Conservation (phyloP, 2,329 filamentous ascomycete species). For the Diaporthe destruens region DNA sequence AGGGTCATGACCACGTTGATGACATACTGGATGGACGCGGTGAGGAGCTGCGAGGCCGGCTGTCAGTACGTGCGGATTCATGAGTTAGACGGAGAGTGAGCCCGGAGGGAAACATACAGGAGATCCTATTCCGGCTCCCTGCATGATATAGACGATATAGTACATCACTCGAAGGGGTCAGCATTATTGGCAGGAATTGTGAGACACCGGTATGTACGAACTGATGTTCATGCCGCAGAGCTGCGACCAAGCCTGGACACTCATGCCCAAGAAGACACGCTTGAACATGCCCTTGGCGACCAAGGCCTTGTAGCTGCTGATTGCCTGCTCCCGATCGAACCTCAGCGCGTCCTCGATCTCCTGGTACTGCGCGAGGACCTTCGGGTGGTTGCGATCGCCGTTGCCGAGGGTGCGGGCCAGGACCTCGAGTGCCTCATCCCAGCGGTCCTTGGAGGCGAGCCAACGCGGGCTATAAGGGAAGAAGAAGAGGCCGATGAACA, state of each 20-base stretch:
- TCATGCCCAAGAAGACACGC: slow-evolving; percentile 69
- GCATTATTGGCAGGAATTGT: rapidly evolving
- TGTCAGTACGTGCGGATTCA: background rate
- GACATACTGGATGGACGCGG: slow-evolving; percentile 72
- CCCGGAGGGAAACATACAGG: slow-evolving; percentile 46
- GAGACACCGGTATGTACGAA: slow-evolving; percentile 32
- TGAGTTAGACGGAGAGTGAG: background rate
- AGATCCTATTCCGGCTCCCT: slow-evolving; percentile 66
- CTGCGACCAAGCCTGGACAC: slow-evolving; percentile 71
- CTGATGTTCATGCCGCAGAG: slow-evolving; percentile 72
- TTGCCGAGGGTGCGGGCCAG: slow-evolving; percentile 71
- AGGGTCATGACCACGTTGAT: slow-evolving; percentile 73
- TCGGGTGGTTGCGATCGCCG: slow-evolving; percentile 67
- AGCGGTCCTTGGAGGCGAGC: slow-evolving; percentile 76
- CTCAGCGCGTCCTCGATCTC: slow-evolving; percentile 69
- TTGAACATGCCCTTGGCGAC: slow-evolving; percentile 65
- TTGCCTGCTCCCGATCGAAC: slow-evolving; percentile 65
- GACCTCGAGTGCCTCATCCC: slow-evolving; percentile 72
- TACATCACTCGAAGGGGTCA: slow-evolving; percentile 46
- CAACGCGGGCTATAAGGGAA: slow-evolving; percentile 76
- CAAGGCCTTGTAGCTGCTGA: slow-evolving; percentile 63
- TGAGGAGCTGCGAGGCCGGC: slow-evolving; percentile 56
- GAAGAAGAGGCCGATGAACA: slow-evolving; percentile 69
- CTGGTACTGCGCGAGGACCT: slow-evolving; percentile 72
- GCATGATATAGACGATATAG: slow-evolving; percentile 73